phyloP scores from a whole-genome alignment of 2,329 filamentous ascomycete genomes.

The Venturia aucupariae region DNA sequence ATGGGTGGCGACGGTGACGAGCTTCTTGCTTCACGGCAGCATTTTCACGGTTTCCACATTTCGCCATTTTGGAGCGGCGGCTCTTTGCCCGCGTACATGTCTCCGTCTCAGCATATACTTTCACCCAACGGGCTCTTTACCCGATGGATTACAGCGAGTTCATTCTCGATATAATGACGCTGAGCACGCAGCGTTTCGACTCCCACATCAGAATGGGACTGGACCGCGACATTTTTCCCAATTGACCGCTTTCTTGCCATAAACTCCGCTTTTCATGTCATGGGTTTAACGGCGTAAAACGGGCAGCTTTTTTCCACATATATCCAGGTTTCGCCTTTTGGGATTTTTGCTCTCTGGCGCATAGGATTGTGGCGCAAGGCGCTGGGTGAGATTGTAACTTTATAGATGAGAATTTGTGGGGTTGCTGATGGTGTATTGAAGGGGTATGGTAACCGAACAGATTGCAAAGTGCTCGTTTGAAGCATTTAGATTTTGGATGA shows the following conservation, averaged over 20 bases:
- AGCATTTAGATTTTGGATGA: background rate
- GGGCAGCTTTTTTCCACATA: background rate
- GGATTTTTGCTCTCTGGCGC: background rate
- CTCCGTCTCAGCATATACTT: background rate
- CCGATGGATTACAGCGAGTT: background rate
- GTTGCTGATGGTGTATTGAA: background rate
- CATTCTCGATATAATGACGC: background rate
- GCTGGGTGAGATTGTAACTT: background rate
- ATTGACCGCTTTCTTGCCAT: background rate
- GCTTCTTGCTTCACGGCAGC: background rate
- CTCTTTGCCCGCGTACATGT: background rate
- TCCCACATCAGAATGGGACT: background rate
- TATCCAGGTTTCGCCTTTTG: background rate
- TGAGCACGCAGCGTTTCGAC: background rate
- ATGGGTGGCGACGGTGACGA: background rate
- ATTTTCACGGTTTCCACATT: background rate
- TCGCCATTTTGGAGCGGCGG: background rate
- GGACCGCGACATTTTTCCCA: background rate
- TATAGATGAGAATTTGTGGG: background rate
- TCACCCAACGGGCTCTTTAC: background rate
- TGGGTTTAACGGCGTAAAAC: background rate
- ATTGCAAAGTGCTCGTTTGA: slow-evolving; percentile 5
- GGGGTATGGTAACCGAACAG: background rate
- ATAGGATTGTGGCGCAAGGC: background rate
- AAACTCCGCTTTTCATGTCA: background rate